Base-by-base conservation (phyloP, 345 rosid genomes). In the Ricinus communis region DNA sequence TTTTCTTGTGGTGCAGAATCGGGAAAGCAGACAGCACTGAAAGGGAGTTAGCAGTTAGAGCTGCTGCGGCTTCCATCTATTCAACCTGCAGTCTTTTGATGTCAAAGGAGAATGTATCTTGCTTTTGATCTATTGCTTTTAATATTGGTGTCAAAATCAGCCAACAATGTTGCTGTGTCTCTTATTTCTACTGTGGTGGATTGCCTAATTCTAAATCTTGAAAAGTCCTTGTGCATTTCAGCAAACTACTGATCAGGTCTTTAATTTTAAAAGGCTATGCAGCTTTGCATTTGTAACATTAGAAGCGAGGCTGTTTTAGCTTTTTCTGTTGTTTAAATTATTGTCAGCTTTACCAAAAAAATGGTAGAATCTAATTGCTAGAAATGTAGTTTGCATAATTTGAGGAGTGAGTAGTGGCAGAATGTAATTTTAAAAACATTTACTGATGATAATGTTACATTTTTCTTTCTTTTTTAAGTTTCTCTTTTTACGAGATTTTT, bases 21-120 rank as follows among this genome's bases (percentile, higher is more conserved):
- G 84, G 75, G 76, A 74, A 79, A 66, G 79, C 71, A 0, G 84
- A 86, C 25, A 75, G 71, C 71, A 63, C 77, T 7, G 90, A 87
- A 74, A 83, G 77, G 77, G 88, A 87, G 72, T 74, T 88, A 73
- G 93, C 97, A 57, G 87, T 93, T 36, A 84, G 83, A 80, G 98
- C 99, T 14, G 94, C 99, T 68, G 99, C 99, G 71, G 99, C 99
- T 78, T 92, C 99, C 54, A 87, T 95, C 54, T 95, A 93, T 66
- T 90, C 99, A 0, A 95, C 98, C 15, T 89, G 96, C 85, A 79
- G 81, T 74, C 90, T 87, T 76, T 72, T 92, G 70, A 66, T 72
- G 69, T 85, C 97, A 2, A 88, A 84, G 82, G 92, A 87, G 71
- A 87, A 89, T 45, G 84, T 85, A 24, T 77, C 99, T 18, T 82